phyloP scores from a whole-genome alignment of 176 grass and related monocot genomes.

The Eragrostis curvula region DNA sequence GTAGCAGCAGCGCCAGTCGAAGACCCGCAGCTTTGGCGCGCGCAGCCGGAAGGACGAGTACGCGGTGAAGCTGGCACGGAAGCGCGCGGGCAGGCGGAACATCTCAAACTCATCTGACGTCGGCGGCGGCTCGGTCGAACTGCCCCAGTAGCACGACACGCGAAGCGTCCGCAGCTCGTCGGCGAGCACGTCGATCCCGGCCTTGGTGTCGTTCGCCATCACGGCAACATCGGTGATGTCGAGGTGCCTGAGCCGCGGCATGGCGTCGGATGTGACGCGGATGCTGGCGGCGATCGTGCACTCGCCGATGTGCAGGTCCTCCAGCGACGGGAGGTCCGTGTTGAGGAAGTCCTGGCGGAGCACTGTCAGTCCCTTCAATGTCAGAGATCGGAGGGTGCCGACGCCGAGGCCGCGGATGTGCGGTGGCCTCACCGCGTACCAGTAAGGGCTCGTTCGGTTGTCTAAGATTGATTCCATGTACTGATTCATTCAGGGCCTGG shows the following conservation, averaged over 20 bases:
- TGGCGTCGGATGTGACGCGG: background rate
- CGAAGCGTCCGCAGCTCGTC: background rate
- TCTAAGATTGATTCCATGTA: too few species aligned
- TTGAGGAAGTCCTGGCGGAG: background rate
- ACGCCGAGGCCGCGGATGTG: background rate
- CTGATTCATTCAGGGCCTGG: too few species aligned
- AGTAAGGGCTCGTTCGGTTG: too few species aligned
- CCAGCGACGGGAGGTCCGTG: background rate
- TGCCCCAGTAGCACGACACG: background rate
- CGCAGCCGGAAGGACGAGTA: constrained; percentile 2
- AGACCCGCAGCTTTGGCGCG: background rate
- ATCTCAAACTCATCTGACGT: background rate
- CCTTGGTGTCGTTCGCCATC: background rate
- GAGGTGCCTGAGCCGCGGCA: constrained; percentile 22
- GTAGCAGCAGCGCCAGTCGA: constrained; percentile 5
- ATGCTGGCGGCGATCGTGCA: background rate
- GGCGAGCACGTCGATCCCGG: background rate
- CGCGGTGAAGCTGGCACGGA: background rate
- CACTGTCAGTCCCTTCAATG: background rate
- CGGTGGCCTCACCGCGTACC: background rate
- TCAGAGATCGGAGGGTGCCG: background rate
- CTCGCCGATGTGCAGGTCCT: background rate
- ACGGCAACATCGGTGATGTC: background rate
- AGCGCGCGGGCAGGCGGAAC: background rate
- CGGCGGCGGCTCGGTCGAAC: background rate